phyloP scores from a whole-genome alignment of 2,329 filamentous ascomycete species.

The Magnaporthiopsis rhizophila region DNA sequence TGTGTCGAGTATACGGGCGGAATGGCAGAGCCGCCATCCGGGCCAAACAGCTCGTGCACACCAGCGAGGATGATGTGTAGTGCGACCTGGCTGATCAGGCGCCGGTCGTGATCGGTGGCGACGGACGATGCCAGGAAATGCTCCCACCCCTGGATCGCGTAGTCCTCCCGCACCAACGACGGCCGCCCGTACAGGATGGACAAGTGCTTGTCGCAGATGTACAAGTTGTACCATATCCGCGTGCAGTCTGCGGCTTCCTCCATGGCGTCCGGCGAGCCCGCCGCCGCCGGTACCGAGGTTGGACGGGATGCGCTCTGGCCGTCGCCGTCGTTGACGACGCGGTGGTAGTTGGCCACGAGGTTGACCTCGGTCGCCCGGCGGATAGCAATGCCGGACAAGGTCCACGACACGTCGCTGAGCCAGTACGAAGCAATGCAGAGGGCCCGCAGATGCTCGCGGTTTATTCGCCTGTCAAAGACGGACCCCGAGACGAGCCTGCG shows the following conservation, averaged over 20 bases:
- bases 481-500: conserved; percentile 41
- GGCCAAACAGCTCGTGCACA: conserved; percentile 46
- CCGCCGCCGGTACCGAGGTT: neutral
- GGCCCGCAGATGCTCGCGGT: conserved; percentile 46
- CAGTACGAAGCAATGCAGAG: conserved; percentile 55
- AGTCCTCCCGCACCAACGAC: conserved; percentile 49
- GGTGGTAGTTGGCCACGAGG: conserved; percentile 32
- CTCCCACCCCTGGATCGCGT: conserved; percentile 49
- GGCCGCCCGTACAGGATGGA: conserved; percentile 53
- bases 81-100: conserved; percentile 50
- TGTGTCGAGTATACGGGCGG: conserved; percentile 43
- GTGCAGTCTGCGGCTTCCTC: conserved; percentile 43
- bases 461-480: conserved; percentile 20
- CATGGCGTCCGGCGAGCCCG: conserved; percentile 11
- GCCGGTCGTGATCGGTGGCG: conserved; percentile 44
- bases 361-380: conserved; percentile 40
- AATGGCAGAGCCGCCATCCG: conserved; percentile 43
- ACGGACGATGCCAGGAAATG: conserved; percentile 43
- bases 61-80: conserved; percentile 50
- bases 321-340: conserved; percentile 25
- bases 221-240: conserved; percentile 53
- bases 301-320: neutral
- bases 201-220: conserved; percentile 54
- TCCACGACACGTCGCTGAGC: conserved; percentile 56
- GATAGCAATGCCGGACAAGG: conserved; percentile 47